Evolutionary conservation across 768 basidiomycete species (phyloP), one percentile per base, ranked within the genome.

Genomic region (Symmetrospora coprosmae): DNA sequence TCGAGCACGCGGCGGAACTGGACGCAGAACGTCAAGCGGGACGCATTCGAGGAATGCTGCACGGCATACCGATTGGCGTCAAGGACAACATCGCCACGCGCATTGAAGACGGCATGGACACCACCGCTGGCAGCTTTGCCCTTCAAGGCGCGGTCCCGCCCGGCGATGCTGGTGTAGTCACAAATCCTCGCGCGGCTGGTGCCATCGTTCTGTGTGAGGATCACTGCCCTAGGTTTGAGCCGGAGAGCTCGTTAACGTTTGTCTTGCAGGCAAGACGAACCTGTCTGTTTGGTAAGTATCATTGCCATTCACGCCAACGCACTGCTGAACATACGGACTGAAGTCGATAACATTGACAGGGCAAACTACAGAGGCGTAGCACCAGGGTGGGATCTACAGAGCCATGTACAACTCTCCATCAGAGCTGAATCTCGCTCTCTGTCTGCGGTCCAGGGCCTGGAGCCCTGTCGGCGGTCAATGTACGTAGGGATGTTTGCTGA

Each of bases 261-360:
- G 16, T 37, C 21, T 46, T 9, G 11, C 76, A 19, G 65, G 79
- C 6, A 81, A 81, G 66, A 76, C 79, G 11, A 80, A 80, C 62
- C 70, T 80, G 16, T 79, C 79, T 0, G 79, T 81, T 68, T 80
- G 74, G n/a, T n/a, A n/a, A n/a, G n/a, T n/a, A n/a, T n/a, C n/a
- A n/a, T n/a, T n/a, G n/a, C n/a, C n/a, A n/a, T n/a, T n/a, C n/a
- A n/a, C n/a, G n/a, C n/a, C n/a, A n/a, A n/a, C n/a, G n/a, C n/a
- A n/a, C n/a, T n/a, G n/a, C n/a, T n/a, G n/a, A n/a, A n/a, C n/a
- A n/a, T n/a, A n/a, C n/a, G n/a, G n/a, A n/a, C n/a, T n/a, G n/a
- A n/a, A n/a, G n/a, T n/a, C n/a, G n/a, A n/a, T n/a, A n/a, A n/a
- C n/a, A n/a, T n/a, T n/a, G n/a, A n/a, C n/a, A n/a, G n/a, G 64